Base-by-base conservation (phyloP, 2,329 filamentous ascomycete species). In the Fusarium illudens region DNA sequence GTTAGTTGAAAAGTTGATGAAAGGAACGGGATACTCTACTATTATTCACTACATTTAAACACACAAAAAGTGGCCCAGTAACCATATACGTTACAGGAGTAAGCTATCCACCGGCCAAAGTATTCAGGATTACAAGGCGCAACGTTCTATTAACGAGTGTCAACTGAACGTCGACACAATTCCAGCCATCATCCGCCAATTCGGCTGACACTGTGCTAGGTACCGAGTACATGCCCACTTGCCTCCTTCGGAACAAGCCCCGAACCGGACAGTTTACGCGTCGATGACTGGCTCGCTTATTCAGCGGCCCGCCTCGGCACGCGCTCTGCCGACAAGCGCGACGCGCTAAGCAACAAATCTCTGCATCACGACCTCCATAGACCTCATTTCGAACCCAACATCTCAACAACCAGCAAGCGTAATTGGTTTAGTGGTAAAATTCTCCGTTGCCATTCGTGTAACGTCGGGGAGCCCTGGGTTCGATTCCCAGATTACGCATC, bases 401-500 rank as follows among this genome's bases (percentile, higher is more conserved):
- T 15, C 15, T 29, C 32, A 66, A 66, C 49, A 6, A 66, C 13
- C 17, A 39, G 25, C 33, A 49, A 46, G 63, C 62, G 63, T 66
- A 49, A 66, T 66, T 66, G 58, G 61, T 64, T 44, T 22, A 51
- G 29, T 54, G 37, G 53, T 42, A 42, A 63, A 25, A 60, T 60
- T 60, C 57, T 60, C 57, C 57, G 57, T 60, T 60, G 57, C 57
- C 57, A 60, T 60, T 55, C 57, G 57, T n/a, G 57, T 3, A 60
- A 3, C 57, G 57, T 60, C 57, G 57, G 57, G 57, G 57, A 60
- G 57, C 57, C 57, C 57, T 60, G 57, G 58, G 58, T 52, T 60
- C 51, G 58, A 56, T 60, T 60, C 58, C 58, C 58, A 61, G 62
- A 65, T 65, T 52, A 65, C 62, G 60, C 62, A 65, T 34, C 7